A percentile compares a stretch with the other conserved stretches of the same genome.
Conservation (phyloP, 1,284 basidiomycete genomes). For the Coniferiporia weirii region DNA sequence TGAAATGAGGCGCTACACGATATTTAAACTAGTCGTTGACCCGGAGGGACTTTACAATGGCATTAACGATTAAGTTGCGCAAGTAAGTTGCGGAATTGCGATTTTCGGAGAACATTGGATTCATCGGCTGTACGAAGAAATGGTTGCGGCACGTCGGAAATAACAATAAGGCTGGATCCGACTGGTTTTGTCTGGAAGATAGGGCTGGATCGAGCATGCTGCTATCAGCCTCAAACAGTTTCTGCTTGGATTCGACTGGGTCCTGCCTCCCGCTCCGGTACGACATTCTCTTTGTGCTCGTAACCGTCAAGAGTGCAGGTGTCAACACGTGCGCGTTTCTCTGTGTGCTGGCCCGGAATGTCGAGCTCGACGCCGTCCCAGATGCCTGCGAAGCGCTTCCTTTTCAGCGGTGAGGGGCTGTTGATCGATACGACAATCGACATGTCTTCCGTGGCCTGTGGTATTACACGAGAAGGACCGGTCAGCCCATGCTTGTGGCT, state of each 20-base stretch:
- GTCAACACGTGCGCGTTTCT: constrained; percentile 8
- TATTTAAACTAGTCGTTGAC: no score
- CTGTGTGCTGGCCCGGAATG: neutral
- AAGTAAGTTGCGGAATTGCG: neutral
- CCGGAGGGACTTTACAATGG: no score
- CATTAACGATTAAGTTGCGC: no score
- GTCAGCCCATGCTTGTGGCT: neutral
- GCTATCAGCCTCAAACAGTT: neutral
- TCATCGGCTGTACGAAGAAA: neutral
- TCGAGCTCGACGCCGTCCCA: constrained; percentile 5
- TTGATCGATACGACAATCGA: neutral
- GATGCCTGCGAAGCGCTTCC: constrained; percentile 13
- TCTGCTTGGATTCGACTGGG: neutral
- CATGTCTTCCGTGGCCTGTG: constrained; percentile 13
- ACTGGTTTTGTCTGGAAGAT: neutral
- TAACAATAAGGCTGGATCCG: neutral
- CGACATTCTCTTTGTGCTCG: constrained; percentile 6
- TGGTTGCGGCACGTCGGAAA: neutral
- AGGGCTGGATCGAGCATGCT: neutral
- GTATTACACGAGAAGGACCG: neutral
- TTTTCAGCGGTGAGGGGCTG: constrained; percentile 1
- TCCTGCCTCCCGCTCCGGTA: neutral
- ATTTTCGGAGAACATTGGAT: neutral
- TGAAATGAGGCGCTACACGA: no score
- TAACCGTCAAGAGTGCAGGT: neutral